Conservation (phyloP, 2,329 filamentous ascomycete genomes). For the Teratosphaeria destructans region DNA sequence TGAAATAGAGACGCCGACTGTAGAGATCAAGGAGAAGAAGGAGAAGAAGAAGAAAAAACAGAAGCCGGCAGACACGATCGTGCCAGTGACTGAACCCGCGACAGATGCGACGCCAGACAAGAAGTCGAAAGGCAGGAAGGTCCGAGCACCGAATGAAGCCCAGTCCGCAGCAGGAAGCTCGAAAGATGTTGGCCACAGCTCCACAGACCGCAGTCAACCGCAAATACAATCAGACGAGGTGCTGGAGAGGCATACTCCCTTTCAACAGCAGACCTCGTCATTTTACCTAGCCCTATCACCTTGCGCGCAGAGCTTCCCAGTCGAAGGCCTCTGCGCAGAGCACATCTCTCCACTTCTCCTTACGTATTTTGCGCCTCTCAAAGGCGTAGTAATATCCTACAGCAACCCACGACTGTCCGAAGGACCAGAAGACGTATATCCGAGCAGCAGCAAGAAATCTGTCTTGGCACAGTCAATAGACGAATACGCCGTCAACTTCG, state of each 20-base stretch:
- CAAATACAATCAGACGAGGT: background rate
- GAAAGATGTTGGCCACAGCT: background rate
- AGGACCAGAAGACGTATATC: slow-evolving; percentile 8
- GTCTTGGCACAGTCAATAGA: slow-evolving; percentile 45
- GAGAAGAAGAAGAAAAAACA: slow-evolving; percentile 3
- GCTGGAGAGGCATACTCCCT: slow-evolving; percentile 45
- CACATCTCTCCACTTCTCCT: slow-evolving; percentile 66
- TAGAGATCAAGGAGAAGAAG: slow-evolving; percentile 4
- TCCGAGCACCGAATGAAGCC: background rate
- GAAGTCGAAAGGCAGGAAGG: slow-evolving; percentile 24
- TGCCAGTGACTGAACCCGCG: slow-evolving; percentile 1
- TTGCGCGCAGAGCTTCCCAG: slow-evolving; percentile 55
- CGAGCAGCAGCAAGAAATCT: background rate
- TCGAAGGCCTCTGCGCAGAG: slow-evolving; percentile 62
- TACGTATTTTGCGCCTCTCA: slow-evolving; percentile 62
- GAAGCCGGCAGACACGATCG: background rate
- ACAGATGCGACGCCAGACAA: slow-evolving; percentile 5
- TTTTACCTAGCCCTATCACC: slow-evolving; percentile 70
- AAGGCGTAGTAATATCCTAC: slow-evolving; percentile 67
- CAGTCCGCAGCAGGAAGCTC: background rate
- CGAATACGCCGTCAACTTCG: slow-evolving; percentile 78
- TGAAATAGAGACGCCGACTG: background rate
- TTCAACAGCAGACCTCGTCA: slow-evolving; percentile 68
- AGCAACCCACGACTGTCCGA: slow-evolving; percentile 57
- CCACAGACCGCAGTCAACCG: background rate